phyloP scores from a whole-genome alignment of 1,284 basidiomycete genomes.

The Pisolithus thermaeus region DNA sequence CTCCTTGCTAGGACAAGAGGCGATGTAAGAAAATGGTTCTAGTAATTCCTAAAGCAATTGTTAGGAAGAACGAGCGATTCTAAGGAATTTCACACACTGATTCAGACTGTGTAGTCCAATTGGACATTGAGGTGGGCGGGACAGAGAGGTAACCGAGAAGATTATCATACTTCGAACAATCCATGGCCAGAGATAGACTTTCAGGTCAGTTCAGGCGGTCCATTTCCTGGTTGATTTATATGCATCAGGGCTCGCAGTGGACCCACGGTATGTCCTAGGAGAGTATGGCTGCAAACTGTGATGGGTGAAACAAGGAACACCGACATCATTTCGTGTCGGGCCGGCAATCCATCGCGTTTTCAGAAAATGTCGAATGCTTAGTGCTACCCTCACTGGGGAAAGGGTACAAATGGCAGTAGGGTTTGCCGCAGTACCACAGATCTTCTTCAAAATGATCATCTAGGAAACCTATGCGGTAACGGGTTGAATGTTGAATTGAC shows the following conservation, averaged over 20 bases:
- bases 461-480: too few species aligned
- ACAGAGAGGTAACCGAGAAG: conserved; percentile 15
- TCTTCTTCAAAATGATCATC: too few species aligned
- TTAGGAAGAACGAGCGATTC: not conserved
- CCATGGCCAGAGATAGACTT: conserved; percentile 7
- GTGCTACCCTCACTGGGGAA: too few species aligned
- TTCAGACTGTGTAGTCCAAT: conserved; percentile 15
- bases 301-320: not conserved
- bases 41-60: conserved; percentile 44
- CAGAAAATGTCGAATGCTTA: too few species aligned
- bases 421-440: too few species aligned
- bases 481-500: too few species aligned
- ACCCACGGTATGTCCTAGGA: not conserved
- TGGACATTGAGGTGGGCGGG: conserved; percentile 3
- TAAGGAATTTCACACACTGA: conserved; percentile 10
- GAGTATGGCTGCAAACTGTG: not conserved
- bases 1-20: conserved; percentile 89
- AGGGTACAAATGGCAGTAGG: too few species aligned
- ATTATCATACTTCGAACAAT: conserved; percentile 20
- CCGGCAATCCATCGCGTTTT: too few species aligned
- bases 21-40: conserved; percentile 89
- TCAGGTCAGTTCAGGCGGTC: too few species aligned
- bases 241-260: not conserved
- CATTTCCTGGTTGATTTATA: not conserved
- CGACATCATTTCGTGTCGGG: too few species aligned